Conservation (phyloP, 805 yeast genomes). For the Teunomyces pallodes region DNA sequence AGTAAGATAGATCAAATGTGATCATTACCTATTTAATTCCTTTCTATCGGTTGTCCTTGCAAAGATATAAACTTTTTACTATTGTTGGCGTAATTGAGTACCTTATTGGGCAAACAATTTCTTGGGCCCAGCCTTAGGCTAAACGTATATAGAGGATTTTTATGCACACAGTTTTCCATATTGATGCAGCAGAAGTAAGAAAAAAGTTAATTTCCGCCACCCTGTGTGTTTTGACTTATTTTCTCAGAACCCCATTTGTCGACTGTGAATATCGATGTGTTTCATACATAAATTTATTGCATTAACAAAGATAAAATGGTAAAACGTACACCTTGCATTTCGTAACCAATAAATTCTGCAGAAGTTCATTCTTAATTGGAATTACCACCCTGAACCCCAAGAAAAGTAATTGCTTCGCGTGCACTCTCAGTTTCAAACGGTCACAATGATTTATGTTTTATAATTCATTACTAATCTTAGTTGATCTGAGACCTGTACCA, state of each 20-base stretch:
- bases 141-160: neutral
- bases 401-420: neutral
- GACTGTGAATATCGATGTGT: neutral
- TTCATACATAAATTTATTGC: neutral
- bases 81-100: neutral
- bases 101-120: neutral
- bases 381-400: neutral
- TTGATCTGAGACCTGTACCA: neutral
- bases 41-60: neutral
- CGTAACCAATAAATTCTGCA: neutral
- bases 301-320: neutral
- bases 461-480: neutral
- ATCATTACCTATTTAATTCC: neutral
- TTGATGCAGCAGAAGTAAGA: conserved; percentile 1
- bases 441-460: neutral
- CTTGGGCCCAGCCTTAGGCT: neutral
- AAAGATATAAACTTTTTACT: neutral
- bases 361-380: neutral
- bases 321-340: neutral
- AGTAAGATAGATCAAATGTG: neutral
- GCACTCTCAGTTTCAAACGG: neutral
- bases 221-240: conserved; percentile 2
- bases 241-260: neutral
- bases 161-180: neutral
- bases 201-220: neutral